Conservation (phyloP, 2,329 filamentous ascomycete genomes). For the Chaetomiaceae sp. region DNA sequence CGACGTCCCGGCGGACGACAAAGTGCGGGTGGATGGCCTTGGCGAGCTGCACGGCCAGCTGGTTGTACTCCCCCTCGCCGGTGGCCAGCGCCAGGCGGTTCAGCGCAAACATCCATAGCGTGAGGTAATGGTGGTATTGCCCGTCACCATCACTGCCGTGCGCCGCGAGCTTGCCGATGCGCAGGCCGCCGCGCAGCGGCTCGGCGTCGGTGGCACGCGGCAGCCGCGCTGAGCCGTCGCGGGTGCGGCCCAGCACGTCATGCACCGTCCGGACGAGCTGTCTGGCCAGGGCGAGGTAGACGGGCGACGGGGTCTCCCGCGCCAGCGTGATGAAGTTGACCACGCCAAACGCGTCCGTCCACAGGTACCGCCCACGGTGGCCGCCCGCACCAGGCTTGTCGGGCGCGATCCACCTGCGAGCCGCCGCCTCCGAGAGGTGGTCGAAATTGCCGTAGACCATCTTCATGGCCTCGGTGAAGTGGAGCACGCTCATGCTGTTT, state of each 20-base stretch:
- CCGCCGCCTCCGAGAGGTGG: slow-evolving; percentile 22
- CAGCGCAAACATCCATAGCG: slow-evolving; percentile 57
- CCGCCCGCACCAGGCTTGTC: slow-evolving; percentile 41
- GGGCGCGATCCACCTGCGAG: slow-evolving; percentile 41
- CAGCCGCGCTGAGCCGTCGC: slow-evolving; percentile 41
- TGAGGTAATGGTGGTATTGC: slow-evolving; percentile 57
- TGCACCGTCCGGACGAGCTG: slow-evolving; percentile 47
- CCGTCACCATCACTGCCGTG: slow-evolving; percentile 48
- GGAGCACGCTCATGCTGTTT: slow-evolving; percentile 10
- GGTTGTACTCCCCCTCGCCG: slow-evolving; percentile 41
- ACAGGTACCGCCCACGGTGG: slow-evolving; percentile 53
- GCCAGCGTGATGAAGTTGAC: slow-evolving; percentile 52
- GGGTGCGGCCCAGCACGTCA: slow-evolving; percentile 44
- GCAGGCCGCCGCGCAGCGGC: slow-evolving; percentile 48
- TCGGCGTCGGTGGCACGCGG: slow-evolving; percentile 45
- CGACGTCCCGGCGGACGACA: slow-evolving; percentile 27
- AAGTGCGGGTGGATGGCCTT: slow-evolving; percentile 48
- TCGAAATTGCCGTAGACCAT: slow-evolving; percentile 32
- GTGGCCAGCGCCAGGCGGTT: slow-evolving; percentile 46
- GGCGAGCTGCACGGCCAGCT: slow-evolving; percentile 45
- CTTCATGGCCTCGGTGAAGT: slow-evolving; percentile 34
- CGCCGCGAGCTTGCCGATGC: slow-evolving; percentile 50
- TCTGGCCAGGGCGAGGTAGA: slow-evolving; percentile 44
- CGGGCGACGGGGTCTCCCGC: slow-evolving; percentile 30
- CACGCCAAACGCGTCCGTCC: slow-evolving; percentile 56